A percentile compares a stretch with the other conserved stretches of the same genome.
Evolutionary conservation across 2,329 filamentous ascomycete genomes (phyloP).

Genomic region (Zymoseptoria passerinii): DNA sequence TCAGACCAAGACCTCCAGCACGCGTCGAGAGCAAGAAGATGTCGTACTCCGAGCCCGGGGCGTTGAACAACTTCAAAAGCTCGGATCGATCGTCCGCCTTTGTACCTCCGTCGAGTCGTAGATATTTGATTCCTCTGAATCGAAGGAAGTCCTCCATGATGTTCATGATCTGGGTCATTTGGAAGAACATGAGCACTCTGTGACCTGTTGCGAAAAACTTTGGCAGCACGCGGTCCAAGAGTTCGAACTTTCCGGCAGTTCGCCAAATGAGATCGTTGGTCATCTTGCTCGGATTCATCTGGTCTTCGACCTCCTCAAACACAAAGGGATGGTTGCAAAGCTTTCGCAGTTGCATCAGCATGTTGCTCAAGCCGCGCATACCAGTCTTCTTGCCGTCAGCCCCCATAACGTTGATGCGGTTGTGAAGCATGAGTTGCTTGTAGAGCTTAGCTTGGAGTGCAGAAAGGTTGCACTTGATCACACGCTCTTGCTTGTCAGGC

Average conservation of each 20-base stretch:
- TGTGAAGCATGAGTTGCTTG: slow-evolving; percentile 94
- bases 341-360: slow-evolving; percentile 99
- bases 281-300: slow-evolving; percentile 83
- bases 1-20: slow-evolving; percentile 94
- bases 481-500: slow-evolving; percentile 96
- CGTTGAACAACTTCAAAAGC: slow-evolving; percentile 80
- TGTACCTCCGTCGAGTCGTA: slow-evolving; percentile 91
- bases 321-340: slow-evolving; percentile 99
- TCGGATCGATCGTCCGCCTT: slow-evolving; percentile 97
- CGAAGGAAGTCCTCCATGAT: slow-evolving; percentile 99
- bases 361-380: slow-evolving; percentile 92
- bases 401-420: slow-evolving; percentile 88
- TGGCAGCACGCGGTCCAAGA: slow-evolving; percentile 82
- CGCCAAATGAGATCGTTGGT: slow-evolving; percentile 95
- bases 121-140: slow-evolving; percentile 71
- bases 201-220: slow-evolving; percentile 89
- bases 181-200: slow-evolving; percentile 98
- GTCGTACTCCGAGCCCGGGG: slow-evolving; percentile 83
- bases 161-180: slow-evolving; percentile 99
- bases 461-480: slow-evolving; percentile 98
- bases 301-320: slow-evolving; percentile 94
- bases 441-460: slow-evolving; percentile 87
- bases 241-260: slow-evolving; percentile 92
- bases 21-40: slow-evolving; percentile 98
- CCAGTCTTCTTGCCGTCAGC: slow-evolving; percentile 93